These are phyloP conservation scores for Debaryomycetaceae sp. DNA, from an alignment of 1,139 yeast genomes.

Conservation along the genomic window DNA sequence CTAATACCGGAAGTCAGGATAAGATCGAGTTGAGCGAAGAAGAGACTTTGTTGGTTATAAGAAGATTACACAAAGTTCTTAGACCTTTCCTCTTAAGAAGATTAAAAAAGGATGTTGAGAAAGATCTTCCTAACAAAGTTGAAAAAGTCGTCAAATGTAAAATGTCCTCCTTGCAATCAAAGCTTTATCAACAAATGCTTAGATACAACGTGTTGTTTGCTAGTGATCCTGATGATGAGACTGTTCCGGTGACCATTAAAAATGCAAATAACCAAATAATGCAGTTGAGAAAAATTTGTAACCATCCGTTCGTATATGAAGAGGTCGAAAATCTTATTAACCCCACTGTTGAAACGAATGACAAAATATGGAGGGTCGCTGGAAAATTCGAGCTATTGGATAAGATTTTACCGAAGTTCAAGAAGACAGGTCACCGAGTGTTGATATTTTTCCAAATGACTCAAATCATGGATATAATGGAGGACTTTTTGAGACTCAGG, in stretches of 20 bases:
- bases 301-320: slow-evolving; percentile 95
- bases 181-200: slow-evolving; percentile 76
- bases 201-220: slow-evolving; percentile 64
- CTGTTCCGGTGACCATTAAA: slow-evolving; percentile 59
- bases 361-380: slow-evolving; percentile 68
- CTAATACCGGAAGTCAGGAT: slow-evolving; percentile 78
- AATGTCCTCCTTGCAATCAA: slow-evolving; percentile 81
- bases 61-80: slow-evolving; percentile 93
- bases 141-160: slow-evolving; percentile 95
- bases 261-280: slow-evolving; percentile 88
- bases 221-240: slow-evolving; percentile 46
- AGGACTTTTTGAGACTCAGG: slow-evolving; percentile 66
- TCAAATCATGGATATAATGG: slow-evolving; percentile 86
- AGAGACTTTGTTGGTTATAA: slow-evolving; percentile 87
- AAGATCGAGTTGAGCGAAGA: slow-evolving; percentile 81
- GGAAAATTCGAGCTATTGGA: slow-evolving; percentile 81
- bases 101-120: slow-evolving; percentile 94
- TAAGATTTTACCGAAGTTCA: slow-evolving; percentile 69
- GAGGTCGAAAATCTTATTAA: slow-evolving; percentile 87
- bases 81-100: slow-evolving; percentile 93
- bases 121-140: slow-evolving; percentile 91
- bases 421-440: slow-evolving; percentile 73
- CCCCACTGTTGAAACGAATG: slow-evolving; percentile 68
- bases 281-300: slow-evolving; percentile 95
- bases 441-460: slow-evolving; percentile 86